phyloP scores from a whole-genome alignment of 805 yeast species.

The Pichia nanzhaoensis region DNA sequence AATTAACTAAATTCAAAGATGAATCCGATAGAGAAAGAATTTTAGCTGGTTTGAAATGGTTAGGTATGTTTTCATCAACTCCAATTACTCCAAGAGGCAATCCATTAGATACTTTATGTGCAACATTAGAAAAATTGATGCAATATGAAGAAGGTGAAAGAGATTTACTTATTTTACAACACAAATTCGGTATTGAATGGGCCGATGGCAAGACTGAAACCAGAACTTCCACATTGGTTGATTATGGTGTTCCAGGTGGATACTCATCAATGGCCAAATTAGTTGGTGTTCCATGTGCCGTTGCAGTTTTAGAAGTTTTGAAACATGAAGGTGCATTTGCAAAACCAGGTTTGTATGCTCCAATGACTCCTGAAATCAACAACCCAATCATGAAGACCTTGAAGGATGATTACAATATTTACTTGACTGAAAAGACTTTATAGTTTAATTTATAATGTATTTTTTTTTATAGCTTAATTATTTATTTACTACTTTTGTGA shows the following conservation, averaged over 20 bases:
- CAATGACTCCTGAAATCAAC: constrained; percentile 84
- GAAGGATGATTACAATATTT: constrained; percentile 85
- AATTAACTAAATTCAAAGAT: constrained; percentile 73
- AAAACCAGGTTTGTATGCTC: constrained; percentile 85
- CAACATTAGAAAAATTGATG: constrained; percentile 91
- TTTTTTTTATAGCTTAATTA: too few species aligned
- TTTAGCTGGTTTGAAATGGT: constrained; percentile 85
- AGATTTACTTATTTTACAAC: constrained; percentile 92
- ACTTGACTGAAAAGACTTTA: constrained; percentile 79
- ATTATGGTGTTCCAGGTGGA: constrained; percentile 86
- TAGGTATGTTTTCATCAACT: constrained; percentile 79
- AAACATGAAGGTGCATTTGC: constrained; percentile 56
- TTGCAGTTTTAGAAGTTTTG: constrained; percentile 81
- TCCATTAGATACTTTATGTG: constrained; percentile 94
- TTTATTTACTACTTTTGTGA: too few species aligned
- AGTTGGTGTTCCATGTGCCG: constrained; percentile 98
- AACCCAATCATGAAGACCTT: constrained; percentile 86
- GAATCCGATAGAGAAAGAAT: constrained; percentile 82
- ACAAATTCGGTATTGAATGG: constrained; percentile 96
- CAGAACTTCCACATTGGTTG: constrained; percentile 93
- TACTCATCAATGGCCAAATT: constrained; percentile 98
- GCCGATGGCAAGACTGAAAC: constrained; percentile 85
- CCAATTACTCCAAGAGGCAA: constrained; percentile 83
- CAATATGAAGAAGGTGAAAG: constrained; percentile 94
- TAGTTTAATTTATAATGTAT: constrained; percentile 20